These are phyloP conservation scores for Torulaspora delbrueckii DNA, from an alignment of 805 yeast genomes.

Conservation along the genomic window DNA sequence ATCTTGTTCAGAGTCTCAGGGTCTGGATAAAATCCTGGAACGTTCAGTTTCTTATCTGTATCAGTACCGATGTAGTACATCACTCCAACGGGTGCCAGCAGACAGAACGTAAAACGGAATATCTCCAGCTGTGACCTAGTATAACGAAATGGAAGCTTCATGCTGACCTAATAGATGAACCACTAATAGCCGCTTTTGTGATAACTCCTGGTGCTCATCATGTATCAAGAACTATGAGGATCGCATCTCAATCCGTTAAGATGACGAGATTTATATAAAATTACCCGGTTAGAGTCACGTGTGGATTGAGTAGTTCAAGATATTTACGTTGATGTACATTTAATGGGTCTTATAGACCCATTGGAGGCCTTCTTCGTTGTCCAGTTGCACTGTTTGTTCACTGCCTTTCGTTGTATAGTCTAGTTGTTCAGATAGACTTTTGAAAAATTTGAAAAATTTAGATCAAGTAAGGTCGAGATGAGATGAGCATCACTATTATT, in stretches of 20 bases:
- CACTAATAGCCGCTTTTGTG: neutral
- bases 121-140: constrained; percentile 52
- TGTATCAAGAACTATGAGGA: neutral
- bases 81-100: constrained; percentile 80
- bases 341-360: neutral
- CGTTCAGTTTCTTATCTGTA: constrained; percentile 80
- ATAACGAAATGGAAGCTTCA: constrained; percentile 30
- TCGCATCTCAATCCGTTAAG: neutral
- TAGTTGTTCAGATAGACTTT: neutral
- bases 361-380: too few species aligned
- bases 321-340: neutral
- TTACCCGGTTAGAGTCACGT: neutral
- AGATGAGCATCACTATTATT: neutral
- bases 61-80: constrained; percentile 93
- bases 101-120: constrained; percentile 70
- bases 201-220: neutral
- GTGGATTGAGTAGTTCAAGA: neutral
- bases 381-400: too few species aligned
- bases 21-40: constrained; percentile 97
- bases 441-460: neutral
- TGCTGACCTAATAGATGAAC: neutral
- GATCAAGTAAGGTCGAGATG: neutral
- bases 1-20: constrained; percentile 85
- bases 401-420: neutral
- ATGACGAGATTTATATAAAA: neutral